Evolutionary conservation across 192 early-diverging fungal genomes (phyloP).

Genomic region (Linnemannia schmuckeri): DNA sequence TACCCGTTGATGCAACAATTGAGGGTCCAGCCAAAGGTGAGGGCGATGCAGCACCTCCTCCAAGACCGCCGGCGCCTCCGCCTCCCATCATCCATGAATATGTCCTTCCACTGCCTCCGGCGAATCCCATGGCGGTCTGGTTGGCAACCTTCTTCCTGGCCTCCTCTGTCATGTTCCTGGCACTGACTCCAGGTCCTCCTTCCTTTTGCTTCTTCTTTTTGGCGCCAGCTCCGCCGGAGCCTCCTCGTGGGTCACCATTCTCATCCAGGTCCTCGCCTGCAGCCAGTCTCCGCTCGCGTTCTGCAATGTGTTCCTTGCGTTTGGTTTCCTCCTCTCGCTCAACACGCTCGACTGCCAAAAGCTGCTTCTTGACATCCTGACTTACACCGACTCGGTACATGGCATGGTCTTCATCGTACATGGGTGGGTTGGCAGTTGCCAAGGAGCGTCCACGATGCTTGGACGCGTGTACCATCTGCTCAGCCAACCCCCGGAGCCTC

Average conservation of each 20-base stretch:
- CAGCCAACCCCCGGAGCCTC: constrained; percentile 70
- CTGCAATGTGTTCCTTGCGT: constrained; percentile 62
- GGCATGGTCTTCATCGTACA: constrained; percentile 67
- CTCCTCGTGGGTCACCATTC: constrained; percentile 39
- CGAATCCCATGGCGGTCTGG: constrained; percentile 50
- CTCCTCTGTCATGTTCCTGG: constrained; percentile 27
- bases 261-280: constrained; percentile 35
- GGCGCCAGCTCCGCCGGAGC: constrained; percentile 29
- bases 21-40: constrained; percentile 23
- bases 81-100: constrained; percentile 56
- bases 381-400: constrained; percentile 76
- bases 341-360: constrained; percentile 77
- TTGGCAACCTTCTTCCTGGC: constrained; percentile 53
- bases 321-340: constrained; percentile 75
- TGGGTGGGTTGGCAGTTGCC: constrained; percentile 69
- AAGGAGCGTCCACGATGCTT: constrained; percentile 78
- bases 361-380: constrained; percentile 78
- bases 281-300: constrained; percentile 58
- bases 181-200: constrained; percentile 28
- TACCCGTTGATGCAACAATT: constrained; percentile 13
- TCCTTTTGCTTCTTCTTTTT: constrained; percentile 39
- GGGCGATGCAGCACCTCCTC: constrained; percentile 28
- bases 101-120: constrained; percentile 42
- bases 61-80: constrained; percentile 22
- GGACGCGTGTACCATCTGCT: constrained; percentile 77